These are phyloP conservation scores for Aaosphaeria pasadenensis DNA, from an alignment of 2,329 filamentous ascomycete species.

Conservation along the genomic window DNA sequence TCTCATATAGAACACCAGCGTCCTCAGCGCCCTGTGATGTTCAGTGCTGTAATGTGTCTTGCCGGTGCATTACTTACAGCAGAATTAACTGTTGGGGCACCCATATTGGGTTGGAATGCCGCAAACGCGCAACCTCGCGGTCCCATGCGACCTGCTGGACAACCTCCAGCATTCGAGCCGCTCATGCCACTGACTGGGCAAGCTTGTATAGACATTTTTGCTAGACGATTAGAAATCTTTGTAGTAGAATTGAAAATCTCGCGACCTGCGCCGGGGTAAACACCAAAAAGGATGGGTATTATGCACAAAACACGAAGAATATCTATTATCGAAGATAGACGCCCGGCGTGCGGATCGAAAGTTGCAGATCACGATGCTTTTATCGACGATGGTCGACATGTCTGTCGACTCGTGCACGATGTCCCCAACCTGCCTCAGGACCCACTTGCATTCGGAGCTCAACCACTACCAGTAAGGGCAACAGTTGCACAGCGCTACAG, in stretches of 20 bases:
- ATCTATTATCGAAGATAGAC: background rate
- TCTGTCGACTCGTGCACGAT: background rate
- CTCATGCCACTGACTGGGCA: conserved; percentile 11
- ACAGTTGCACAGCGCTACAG: background rate
- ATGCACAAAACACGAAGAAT: conserved; percentile 1
- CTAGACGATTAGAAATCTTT: background rate
- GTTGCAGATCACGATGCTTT: background rate
- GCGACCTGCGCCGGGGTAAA: conserved; percentile 9
- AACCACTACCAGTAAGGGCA: background rate
- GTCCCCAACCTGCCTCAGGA: conserved; percentile 1
- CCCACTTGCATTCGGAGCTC: conserved; percentile 4
- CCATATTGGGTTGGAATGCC: conserved; percentile 15
- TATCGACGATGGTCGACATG: conserved; percentile 1
- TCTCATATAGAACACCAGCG: conserved; percentile 7
- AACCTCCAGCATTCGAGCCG: conserved; percentile 5
- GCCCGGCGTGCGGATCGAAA: background rate
- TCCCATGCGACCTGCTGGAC: conserved; percentile 11
- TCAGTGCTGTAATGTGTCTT: background rate
- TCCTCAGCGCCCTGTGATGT: conserved; percentile 4
- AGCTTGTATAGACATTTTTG: conserved; percentile 8
- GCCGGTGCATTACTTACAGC: conserved; percentile 6
- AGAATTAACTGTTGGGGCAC: conserved; percentile 9
- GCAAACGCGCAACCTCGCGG: conserved; percentile 19
- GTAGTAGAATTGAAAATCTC: conserved; percentile 1
- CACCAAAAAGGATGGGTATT: background rate